Evolutionary conservation across 306 rosid species (phyloP).

Genomic region (Cicer judaicum): DNA sequence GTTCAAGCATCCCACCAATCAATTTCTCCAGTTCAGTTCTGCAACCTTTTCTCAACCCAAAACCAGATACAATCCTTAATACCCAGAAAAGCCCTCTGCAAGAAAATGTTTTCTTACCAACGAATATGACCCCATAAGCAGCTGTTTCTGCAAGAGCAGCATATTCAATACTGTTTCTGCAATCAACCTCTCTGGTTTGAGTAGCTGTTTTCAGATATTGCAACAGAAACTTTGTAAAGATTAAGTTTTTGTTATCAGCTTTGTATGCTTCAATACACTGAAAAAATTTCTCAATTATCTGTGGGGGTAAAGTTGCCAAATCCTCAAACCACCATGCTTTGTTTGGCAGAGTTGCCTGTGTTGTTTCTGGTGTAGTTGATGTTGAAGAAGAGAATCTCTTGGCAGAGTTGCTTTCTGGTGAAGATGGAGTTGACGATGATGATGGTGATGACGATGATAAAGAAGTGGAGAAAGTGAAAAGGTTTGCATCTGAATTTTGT

Average conservation of each 20-base stretch:
- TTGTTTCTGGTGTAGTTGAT: constrained; percentile 58
- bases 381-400: constrained; percentile 59
- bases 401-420: constrained; percentile 61
- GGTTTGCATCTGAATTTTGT: constrained; percentile 57
- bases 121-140: constrained; percentile 63
- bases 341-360: constrained; percentile 52
- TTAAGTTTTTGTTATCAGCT: constrained; percentile 57
- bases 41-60: constrained; percentile 60
- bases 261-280: constrained; percentile 56
- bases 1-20: constrained; percentile 75
- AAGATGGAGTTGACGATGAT: constrained; percentile 60
- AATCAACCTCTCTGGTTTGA: constrained; percentile 46
- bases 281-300: constrained; percentile 66
- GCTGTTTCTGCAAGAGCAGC: constrained; percentile 75
- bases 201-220: constrained; percentile 68
- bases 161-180: constrained; percentile 47
- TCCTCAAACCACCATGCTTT: constrained; percentile 91
- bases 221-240: constrained; percentile 75
- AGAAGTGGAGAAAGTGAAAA: constrained; percentile 38
- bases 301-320: constrained; percentile 64
- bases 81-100: constrained; percentile 83
- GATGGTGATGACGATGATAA: constrained; percentile 51
- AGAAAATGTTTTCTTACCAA: constrained; percentile 61
- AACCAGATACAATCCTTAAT: constrained; percentile 64
- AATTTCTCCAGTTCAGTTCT: constrained; percentile 67